Evolutionary conservation across 768 basidiomycete genomes (phyloP).

Genomic region (Coprinopsis sp.): DNA sequence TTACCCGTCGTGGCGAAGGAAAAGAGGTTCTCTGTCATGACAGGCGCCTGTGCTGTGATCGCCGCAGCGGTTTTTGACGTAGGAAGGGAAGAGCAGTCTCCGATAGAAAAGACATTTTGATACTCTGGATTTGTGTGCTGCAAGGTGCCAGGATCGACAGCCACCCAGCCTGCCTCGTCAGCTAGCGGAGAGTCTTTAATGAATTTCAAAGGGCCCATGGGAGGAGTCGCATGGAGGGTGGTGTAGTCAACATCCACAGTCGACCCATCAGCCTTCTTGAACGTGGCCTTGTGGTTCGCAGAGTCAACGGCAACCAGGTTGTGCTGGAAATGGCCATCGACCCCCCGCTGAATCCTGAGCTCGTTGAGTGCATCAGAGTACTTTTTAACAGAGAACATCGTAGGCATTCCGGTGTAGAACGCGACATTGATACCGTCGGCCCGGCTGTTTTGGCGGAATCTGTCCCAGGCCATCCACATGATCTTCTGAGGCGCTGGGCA

Average conservation of each 20-base stretch:
- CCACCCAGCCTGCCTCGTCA: constrained; percentile 85
- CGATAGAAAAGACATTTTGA: constrained; percentile 82
- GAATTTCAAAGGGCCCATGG: constrained; percentile 83
- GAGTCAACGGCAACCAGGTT: constrained; percentile 76
- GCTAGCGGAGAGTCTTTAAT: constrained; percentile 75
- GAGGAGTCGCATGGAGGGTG: constrained; percentile 82
- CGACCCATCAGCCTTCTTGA: constrained; percentile 72
- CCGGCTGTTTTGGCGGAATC: constrained; percentile 59
- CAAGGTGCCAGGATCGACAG: constrained; percentile 75
- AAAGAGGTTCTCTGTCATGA: constrained; percentile 85
- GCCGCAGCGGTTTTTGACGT: constrained; percentile 97
- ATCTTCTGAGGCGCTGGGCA: constrained; percentile 78
- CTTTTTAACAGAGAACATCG: constrained; percentile 97
- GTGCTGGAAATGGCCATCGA: constrained; percentile 78
- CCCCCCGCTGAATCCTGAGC: constrained; percentile 71
- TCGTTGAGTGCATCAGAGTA: constrained; percentile 84
- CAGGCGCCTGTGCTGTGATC: constrained; percentile 85
- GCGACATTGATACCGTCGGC: constrained; percentile 56
- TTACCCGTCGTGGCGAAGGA: constrained; percentile 70
- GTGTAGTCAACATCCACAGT: constrained; percentile 74
- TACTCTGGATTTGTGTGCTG: constrained; percentile 79
- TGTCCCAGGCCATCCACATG: constrained; percentile 97
- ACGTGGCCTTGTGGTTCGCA: constrained; percentile 72
- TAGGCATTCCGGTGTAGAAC: constrained; percentile 88
- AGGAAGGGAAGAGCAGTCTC: constrained; percentile 89